Evolutionary conservation across 805 yeast species (phyloP).

Genomic region (Saturnispora dispora): DNA sequence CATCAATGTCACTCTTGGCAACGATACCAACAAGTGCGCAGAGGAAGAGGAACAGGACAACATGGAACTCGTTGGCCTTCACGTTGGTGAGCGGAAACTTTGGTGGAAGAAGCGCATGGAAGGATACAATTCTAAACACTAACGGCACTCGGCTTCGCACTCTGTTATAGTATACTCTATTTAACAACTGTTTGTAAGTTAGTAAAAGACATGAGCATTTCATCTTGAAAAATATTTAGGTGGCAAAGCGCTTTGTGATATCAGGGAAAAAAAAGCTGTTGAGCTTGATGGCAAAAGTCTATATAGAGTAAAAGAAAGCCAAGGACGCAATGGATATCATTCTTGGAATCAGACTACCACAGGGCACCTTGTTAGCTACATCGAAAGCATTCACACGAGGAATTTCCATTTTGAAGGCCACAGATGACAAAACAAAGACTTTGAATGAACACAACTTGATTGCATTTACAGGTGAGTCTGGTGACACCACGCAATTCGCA

Average conservation of each 20-base stretch:
- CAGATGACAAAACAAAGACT: slow-evolving; percentile 71
- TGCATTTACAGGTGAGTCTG: slow-evolving; percentile 93
- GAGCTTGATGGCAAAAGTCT: background rate
- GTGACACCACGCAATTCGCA: slow-evolving; percentile 93
- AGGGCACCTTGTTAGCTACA: slow-evolving; percentile 82
- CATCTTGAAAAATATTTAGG: background rate
- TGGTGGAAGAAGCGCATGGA: slow-evolving; percentile 45
- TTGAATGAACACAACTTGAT: slow-evolving; percentile 70
- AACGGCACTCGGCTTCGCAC: background rate
- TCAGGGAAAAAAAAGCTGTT: background rate
- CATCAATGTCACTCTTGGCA: background rate
- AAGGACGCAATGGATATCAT: slow-evolving; percentile 66
- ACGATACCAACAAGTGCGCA: slow-evolving; percentile 11
- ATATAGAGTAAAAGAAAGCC: background rate
- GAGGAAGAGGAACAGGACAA: slow-evolving; percentile 16
- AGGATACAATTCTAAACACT: slow-evolving; percentile 8
- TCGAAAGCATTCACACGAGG: slow-evolving; percentile 92
- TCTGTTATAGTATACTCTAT: background rate
- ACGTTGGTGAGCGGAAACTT: slow-evolving; percentile 26
- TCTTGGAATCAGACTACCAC: slow-evolving; percentile 75
- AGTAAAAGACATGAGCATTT: background rate
- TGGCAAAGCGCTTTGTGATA: background rate
- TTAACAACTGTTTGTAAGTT: background rate
- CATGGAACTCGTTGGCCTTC: slow-evolving; percentile 27
- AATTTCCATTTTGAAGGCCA: slow-evolving; percentile 65